Percentiles rank a stretch among this genome's conserved stretches.
Conservation (phyloP, 106 monocot genomes). For the Posidonia australis region DNA sequence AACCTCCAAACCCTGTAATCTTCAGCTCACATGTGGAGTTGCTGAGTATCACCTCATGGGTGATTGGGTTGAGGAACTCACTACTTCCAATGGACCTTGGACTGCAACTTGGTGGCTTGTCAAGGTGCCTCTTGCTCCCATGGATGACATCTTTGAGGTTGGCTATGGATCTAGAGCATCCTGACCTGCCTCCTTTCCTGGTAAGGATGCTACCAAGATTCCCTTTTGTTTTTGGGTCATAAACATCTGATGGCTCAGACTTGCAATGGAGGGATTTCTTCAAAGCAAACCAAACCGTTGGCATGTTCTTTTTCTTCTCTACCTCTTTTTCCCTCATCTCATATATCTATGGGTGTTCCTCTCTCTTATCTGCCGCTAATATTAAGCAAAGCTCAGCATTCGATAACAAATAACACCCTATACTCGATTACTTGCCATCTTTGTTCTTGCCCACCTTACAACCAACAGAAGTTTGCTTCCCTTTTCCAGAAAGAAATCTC, state of each 20-base stretch:
- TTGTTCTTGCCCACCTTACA: neutral
- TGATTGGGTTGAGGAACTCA: constrained; percentile 30
- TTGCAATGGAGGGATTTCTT: constrained; percentile 87
- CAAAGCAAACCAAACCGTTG: constrained; percentile 75
- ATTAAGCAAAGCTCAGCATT: neutral
- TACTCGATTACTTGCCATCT: neutral
- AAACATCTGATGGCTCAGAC: constrained; percentile 78
- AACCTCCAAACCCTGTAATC: constrained; percentile 13
- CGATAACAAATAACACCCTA: neutral
- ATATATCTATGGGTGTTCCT: neutral
- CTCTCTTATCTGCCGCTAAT: neutral
- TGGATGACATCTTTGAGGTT: constrained; percentile 33
- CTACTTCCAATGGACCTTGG: constrained; percentile 29
- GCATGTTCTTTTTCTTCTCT: constrained; percentile 28
- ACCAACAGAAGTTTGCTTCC: neutral
- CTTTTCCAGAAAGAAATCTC: neutral
- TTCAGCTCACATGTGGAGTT: constrained; percentile 24
- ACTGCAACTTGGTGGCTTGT: constrained; percentile 23
- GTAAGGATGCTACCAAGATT: constrained; percentile 21
- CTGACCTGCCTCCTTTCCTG: constrained; percentile 16
- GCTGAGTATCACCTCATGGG: constrained; percentile 26
- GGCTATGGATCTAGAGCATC: constrained; percentile 28
- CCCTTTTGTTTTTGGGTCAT: constrained; percentile 37
- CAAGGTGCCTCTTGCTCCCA: constrained; percentile 29
- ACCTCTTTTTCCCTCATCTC: constrained; percentile 19